phyloP scores from a whole-genome alignment of 306 rosid species.

The Herpetospermum pedunculosum region DNA sequence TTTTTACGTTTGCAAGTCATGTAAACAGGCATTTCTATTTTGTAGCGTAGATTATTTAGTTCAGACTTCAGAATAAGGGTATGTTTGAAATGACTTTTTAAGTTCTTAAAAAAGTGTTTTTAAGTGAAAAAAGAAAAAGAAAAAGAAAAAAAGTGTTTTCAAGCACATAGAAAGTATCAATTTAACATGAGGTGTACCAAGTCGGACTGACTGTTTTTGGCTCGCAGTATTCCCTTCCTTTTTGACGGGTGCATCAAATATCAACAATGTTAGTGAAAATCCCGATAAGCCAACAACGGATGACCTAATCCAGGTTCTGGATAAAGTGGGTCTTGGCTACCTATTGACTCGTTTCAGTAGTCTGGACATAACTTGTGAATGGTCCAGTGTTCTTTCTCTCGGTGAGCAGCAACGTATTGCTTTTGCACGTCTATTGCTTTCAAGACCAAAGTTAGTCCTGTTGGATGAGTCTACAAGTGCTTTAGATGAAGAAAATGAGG shows the following conservation, averaged over 20 bases:
- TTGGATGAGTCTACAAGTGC: slow-evolving; percentile 95
- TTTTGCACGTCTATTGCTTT: slow-evolving; percentile 79
- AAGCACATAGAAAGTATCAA: too few species aligned
- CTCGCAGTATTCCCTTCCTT: slow-evolving; percentile 63
- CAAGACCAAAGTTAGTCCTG: slow-evolving; percentile 64
- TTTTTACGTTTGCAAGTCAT: not conserved
- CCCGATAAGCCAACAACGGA: slow-evolving; percentile 52
- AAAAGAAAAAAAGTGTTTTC: too few species aligned
- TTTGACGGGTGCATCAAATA: slow-evolving; percentile 35
- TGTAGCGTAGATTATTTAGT: not conserved
- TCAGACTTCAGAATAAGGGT: too few species aligned
- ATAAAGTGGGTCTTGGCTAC: slow-evolving; percentile 71
- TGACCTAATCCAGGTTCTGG: slow-evolving; percentile 59
- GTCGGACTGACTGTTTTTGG: slow-evolving; percentile 2
- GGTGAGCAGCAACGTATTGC: slow-evolving; percentile 99
- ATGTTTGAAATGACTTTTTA: too few species aligned
- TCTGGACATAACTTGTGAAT: slow-evolving; percentile 67
- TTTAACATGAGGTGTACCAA: not conserved
- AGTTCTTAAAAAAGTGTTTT: too few species aligned
- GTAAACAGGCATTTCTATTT: not conserved
- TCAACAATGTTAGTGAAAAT: slow-evolving; percentile 23
- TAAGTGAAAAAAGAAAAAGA: too few species aligned
- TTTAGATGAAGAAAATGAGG: slow-evolving; percentile 94
- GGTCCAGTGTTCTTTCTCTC: slow-evolving; percentile 94
- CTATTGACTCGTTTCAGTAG: slow-evolving; percentile 57